These are phyloP conservation scores for Porogramme epimiltina DNA, from an alignment of 1,284 basidiomycete species.

Conservation along the genomic window DNA sequence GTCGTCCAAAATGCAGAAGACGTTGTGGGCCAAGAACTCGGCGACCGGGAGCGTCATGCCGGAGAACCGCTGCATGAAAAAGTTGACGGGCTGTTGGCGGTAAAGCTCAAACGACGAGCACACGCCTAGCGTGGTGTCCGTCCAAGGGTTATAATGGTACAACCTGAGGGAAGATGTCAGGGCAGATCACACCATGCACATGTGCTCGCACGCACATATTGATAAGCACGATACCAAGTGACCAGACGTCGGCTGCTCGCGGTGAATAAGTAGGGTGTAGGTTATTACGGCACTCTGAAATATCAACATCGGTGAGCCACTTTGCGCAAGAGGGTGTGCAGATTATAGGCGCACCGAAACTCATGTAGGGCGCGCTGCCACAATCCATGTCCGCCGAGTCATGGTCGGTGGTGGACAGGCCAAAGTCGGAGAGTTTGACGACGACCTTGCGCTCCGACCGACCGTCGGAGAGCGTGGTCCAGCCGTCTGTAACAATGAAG, in stretches of 20 bases:
- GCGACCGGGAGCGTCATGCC: constrained; percentile 91
- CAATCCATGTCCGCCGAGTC: constrained; percentile 97
- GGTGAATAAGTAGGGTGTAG: constrained; percentile 91
- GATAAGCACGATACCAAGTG: constrained; percentile 96
- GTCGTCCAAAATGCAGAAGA: constrained; percentile 83
- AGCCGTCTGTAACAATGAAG: constrained; percentile 89
- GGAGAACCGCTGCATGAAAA: constrained; percentile 89
- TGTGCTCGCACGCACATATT: constrained; percentile 93
- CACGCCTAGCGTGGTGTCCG: constrained; percentile 81
- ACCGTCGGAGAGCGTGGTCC: constrained; percentile 52
- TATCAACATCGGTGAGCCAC: background rate
- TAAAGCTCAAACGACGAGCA: constrained; percentile 87
- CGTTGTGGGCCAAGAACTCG: constrained; percentile 80
- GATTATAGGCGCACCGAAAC: constrained; percentile 67
- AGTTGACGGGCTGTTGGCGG: constrained; percentile 77
- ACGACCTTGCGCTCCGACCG: constrained; percentile 73
- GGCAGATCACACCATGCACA: constrained; percentile 1
- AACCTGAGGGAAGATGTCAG: constrained; percentile 52
- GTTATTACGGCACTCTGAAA: constrained; percentile 96
- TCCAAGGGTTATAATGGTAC: constrained; percentile 99
- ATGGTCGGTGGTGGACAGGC: constrained; percentile 87
- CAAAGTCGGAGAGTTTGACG: constrained; percentile 97
- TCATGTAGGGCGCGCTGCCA: constrained; percentile 99
- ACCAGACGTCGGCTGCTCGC: constrained; percentile 97
- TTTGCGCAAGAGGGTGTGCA: background rate